Evolutionary conservation across 75 land plant species (phyloP), one percentile per base, ranked within the genome.

Genomic region (Larix kaempferi): DNA sequence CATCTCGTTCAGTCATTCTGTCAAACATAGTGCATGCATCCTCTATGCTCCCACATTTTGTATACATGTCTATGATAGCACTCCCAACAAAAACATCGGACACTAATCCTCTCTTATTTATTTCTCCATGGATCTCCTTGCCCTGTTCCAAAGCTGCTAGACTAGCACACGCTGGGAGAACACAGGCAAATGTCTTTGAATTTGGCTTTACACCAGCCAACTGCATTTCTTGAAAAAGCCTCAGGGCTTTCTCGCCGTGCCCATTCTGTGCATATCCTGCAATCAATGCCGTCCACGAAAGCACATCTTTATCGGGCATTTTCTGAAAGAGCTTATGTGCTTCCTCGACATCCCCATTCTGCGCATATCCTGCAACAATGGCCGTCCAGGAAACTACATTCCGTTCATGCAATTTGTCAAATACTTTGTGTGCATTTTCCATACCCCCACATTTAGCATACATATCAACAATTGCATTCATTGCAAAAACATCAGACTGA

Each of bases 371-470:
- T 0, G 86, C 78, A 7, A 91, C 81, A 23, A 91, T 26, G 27
- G 87, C 86, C 62, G 87, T 89, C 89, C 89, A 91, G 1, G 93
- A 83, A 2, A 91, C 76, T 2, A 33, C 37, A 78, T 85, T 85
- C 74, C 74, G 85, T 49, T 49, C 54, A 44, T 74, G 12, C 54
- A 49, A 10, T 49, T 49, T 49, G 54, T 49, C 54, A 49, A 49
- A 49, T 0, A 10, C 54, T 10, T 49, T 2, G 54, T 11, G 54
- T 49, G 83, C 83, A 76, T 81, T 75, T 3, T 75, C 78, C 27
- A 81, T 54, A n/a, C 69, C 71, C 29, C 63, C 78, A 66, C 85
- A 81, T 69, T 76, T 86, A 29, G 82, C 52, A 73, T 88, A 91
- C 63, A 75, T 74, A 25, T 82, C 85, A 71, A 89, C 80, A 35